Conservation (phyloP, 441 rosid species). For the Oxalis stricta region DNA sequence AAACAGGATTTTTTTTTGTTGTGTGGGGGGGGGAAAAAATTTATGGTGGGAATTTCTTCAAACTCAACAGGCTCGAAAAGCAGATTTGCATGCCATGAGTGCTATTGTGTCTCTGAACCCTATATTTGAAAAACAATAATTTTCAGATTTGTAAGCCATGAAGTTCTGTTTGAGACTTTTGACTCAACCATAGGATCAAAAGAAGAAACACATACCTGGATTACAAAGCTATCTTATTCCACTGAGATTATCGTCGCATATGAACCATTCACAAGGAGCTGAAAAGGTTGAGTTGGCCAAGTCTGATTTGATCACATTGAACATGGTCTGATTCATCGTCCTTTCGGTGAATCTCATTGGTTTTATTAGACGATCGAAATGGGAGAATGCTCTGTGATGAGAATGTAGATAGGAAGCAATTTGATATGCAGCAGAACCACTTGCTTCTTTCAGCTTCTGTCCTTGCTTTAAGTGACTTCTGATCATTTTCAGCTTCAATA, state of each 20-base stretch:
- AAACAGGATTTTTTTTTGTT: too few relatives aligned
- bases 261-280: constrained; percentile 88
- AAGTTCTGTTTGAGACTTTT: too few relatives aligned
- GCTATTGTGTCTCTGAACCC: constrained; percentile 90
- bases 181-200: too few relatives aligned
- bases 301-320: constrained; percentile 24
- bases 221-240: constrained; percentile 73
- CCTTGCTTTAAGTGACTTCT: constrained; percentile 9
- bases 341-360: too few relatives aligned
- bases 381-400: too few relatives aligned
- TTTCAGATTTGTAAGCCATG: too few relatives aligned
- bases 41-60: constrained; percentile 38
- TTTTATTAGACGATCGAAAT: too few relatives aligned
- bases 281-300: constrained; percentile 52
- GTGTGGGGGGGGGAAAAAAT: too few relatives aligned
- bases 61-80: constrained; percentile 84
- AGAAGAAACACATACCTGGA: constrained; percentile 90
- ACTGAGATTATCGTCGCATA: constrained; percentile 68
- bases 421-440: too few relatives aligned
- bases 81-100: constrained; percentile 93
- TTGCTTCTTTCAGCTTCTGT: too few relatives aligned
- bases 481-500: constrained; percentile 9
- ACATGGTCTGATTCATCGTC: constrained; percentile 5
- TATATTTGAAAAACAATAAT: constrained; percentile 13
- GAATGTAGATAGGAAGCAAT: too few relatives aligned